Base-by-base conservation (phyloP, 164 flowering plant species). In the Vitis riparia region DNA sequence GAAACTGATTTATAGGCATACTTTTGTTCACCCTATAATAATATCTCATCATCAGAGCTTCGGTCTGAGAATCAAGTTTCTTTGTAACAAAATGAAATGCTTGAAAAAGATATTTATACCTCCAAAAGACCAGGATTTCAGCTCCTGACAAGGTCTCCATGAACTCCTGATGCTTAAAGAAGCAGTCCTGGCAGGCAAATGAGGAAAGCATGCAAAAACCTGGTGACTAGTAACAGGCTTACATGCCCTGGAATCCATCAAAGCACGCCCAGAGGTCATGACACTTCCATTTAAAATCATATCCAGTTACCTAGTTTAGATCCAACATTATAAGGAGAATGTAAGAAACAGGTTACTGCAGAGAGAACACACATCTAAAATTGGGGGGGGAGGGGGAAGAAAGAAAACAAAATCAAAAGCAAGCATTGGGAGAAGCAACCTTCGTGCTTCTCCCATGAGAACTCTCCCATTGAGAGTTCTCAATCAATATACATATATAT, bases 281-380 rank as follows among this genome's bases (percentile, higher is more conserved):
- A 68, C 55, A 81, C 80, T 71, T 67, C 84, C 83, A 76, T 75
- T 77, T 14, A 69, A 75, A 73, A 72, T 67, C 82, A 79, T 80
- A 62, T 68, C 70, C 68, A 62, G 12, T 56, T 57, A 68, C 76
- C 78, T 75, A 66, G 11, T 55, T 11, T 23, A 68, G 55, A 1
- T 44, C 53, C 55, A 29, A 9, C 63, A 12, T 11, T 9, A 60
- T 4, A 19, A n/a, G 37, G n/a, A 62, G 11, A 37, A 62, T 37
- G 51, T 44, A 37, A 62, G 8, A 44, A 15, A 37, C 16, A 15
- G 8, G 23, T 7, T 5, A 15, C 1, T 8, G 16, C 19, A 44
- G 65, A 30, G 16, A 60, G 5, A 3, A 55, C n/a, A 11, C 11
- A 11, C 3, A 0, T 2, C 11, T 11, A 11, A 11, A 32, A 32